phyloP scores from a whole-genome alignment of 108 stramenopile species.

The Nitzschia palea region DNA sequence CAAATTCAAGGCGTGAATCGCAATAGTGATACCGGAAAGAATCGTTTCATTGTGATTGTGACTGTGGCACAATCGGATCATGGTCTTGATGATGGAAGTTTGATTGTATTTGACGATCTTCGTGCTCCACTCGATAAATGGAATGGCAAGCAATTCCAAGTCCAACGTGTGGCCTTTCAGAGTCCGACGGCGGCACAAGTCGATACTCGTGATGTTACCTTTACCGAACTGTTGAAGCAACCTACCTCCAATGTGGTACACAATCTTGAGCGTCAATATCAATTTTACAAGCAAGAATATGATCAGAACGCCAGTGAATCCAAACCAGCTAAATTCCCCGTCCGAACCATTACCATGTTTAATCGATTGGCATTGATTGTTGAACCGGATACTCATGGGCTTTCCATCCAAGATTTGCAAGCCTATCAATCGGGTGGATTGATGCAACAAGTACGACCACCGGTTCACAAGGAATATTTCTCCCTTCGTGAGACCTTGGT shows the following conservation, averaged over 20 bases:
- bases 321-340: constrained; percentile 44
- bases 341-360: constrained; percentile 89
- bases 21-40: constrained; percentile 36
- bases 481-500: constrained; percentile 49
- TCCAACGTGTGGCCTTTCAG: constrained; percentile 47
- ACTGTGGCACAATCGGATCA: constrained; percentile 96
- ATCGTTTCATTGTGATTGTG: constrained; percentile 73
- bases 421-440: constrained; percentile 52
- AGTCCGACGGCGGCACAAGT: constrained; percentile 55
- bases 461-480: constrained; percentile 38
- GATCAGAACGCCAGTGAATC: neutral
- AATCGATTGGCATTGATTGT: constrained; percentile 90
- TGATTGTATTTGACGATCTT: constrained; percentile 85
- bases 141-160: constrained; percentile 53
- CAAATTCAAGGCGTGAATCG: constrained; percentile 41
- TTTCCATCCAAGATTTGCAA: neutral
- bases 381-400: neutral
- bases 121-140: constrained; percentile 73
- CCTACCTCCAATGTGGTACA: constrained; percentile 81
- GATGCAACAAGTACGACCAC: constrained; percentile 54
- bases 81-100: constrained; percentile 93
- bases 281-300: neutral
- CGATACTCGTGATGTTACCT: constrained; percentile 83
- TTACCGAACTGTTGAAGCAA: constrained; percentile 88
- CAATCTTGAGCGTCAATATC: constrained; percentile 43